Base-by-base conservation (phyloP, 306 rosid genomes). In the Dalbergia cochinchinensis region DNA sequence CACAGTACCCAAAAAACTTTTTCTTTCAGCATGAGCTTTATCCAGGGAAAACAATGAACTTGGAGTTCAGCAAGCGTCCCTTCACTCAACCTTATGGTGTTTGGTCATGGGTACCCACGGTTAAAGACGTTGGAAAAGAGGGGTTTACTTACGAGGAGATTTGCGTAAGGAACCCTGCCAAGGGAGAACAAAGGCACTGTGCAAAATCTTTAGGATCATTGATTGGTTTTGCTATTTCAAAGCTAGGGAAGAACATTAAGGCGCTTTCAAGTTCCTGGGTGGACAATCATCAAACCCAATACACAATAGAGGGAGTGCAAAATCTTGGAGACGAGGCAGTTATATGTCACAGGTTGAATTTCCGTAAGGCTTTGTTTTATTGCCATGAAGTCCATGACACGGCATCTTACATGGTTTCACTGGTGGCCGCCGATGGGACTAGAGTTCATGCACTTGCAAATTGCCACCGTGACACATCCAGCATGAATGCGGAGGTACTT, bases 401-500 rank as follows among this genome's bases (percentile, higher is more conserved):
- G 0, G 73, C 71, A 62, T 58, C 79, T 57, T 87, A 61, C 13
- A 19, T 68, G 51, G 88, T 89, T 60, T 63, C 83, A 0, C 42
- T 89, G 78, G 39, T 53, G 34, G 88, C 83, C 6, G 88, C 78
- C 7, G 85, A 85, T 20, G 92, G 92, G 54, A 69, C 74, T 1
- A 83, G 69, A 31, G 84, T 76, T 20, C 76, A 83, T 7, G 93
- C 83, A 37, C 84, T 81, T 5, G 90, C 88, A 8, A 80, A 75
- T 3, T 89, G 93, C 75, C 91, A 89, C 7, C 76, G 70, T 0
- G 84, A 89, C 72, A 87, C 93, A 85, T 1, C 85, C 66, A 1
- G 83, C 88, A 53, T 53, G 93, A 83, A 87, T 47, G 86, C 91
- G 4, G 83, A 80, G 15, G 86, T 87, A 70, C 91, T 89, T 11